phyloP scores from a whole-genome alignment of 2,329 filamentous ascomycete genomes.

The Sclerotiophoma versabilis region DNA sequence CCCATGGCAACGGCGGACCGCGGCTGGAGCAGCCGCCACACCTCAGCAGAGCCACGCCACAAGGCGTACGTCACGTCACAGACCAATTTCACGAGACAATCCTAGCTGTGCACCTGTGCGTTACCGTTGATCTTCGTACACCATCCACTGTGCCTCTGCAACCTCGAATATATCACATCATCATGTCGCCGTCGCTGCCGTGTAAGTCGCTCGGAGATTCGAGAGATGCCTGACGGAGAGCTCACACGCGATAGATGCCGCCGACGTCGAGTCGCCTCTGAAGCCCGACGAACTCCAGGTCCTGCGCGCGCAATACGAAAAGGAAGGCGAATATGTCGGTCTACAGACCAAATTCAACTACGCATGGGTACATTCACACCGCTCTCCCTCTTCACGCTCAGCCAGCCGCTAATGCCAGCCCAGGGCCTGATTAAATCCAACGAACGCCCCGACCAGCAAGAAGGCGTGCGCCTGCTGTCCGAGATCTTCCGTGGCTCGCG shows the following conservation, averaged over 20 bases:
- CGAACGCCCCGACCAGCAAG: slow-evolving; percentile 84
- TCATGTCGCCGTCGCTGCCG: slow-evolving; percentile 48
- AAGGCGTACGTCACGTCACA: slow-evolving; percentile 50
- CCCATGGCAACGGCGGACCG: slow-evolving; percentile 40
- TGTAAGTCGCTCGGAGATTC: slow-evolving; percentile 32
- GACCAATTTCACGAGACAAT: slow-evolving; percentile 32
- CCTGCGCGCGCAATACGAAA: slow-evolving; percentile 91
- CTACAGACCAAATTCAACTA: slow-evolving; percentile 99
- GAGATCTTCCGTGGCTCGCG: slow-evolving; percentile 95
- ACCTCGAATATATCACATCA: background rate
- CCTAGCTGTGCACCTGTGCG: slow-evolving; percentile 4
- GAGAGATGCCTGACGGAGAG: background rate
- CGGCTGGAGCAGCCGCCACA: slow-evolving; percentile 30
- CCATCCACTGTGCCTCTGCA: background rate
- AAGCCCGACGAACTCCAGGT: slow-evolving; percentile 93
- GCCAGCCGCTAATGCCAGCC: slow-evolving; percentile 12
- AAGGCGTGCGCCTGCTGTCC: slow-evolving; percentile 89
- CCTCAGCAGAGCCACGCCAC: slow-evolving; percentile 30
- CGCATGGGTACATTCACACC: slow-evolving; percentile 76
- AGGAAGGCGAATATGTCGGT: slow-evolving; percentile 95
- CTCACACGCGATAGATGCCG: slow-evolving; percentile 73
- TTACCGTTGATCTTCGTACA: background rate
- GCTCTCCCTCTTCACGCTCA: background rate
- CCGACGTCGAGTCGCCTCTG: slow-evolving; percentile 94
- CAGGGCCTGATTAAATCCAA: slow-evolving; percentile 96